A percentile compares a stretch with the other conserved stretches of the same genome.
These are phyloP conservation scores for Trypanosoma lewisi DNA, from an alignment of 208 protist species.

Conservation along the genomic window DNA sequence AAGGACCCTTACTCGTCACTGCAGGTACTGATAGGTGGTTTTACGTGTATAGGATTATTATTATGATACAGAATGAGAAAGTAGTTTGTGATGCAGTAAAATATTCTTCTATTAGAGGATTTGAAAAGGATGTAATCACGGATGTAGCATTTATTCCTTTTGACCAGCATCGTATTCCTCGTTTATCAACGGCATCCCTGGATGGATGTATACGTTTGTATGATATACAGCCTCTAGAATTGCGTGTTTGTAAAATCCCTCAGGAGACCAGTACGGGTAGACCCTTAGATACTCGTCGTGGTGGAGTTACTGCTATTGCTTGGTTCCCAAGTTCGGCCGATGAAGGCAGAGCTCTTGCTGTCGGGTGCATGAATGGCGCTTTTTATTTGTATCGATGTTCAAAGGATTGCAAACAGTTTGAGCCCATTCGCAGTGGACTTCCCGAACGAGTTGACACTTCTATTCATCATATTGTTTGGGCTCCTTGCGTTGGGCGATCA, in stretches of 20 bases:
- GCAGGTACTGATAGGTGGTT: slow-evolving; percentile 83
- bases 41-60: slow-evolving; percentile 80
- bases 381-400: slow-evolving; percentile 76
- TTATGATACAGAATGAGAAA: slow-evolving; percentile 53
- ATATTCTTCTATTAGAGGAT: slow-evolving; percentile 65
- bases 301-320: slow-evolving; percentile 74
- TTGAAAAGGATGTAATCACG: slow-evolving; percentile 88
- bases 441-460: slow-evolving; percentile 39
- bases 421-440: slow-evolving; percentile 22
- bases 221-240: slow-evolving; percentile 76
- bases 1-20: slow-evolving; percentile 79
- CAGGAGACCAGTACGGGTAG: slow-evolving; percentile 40
- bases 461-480: slow-evolving; percentile 76
- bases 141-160: slow-evolving; percentile 87
- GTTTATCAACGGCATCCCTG: slow-evolving; percentile 83
- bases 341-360: slow-evolving; percentile 76
- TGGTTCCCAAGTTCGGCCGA: slow-evolving; percentile 84
- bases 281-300: slow-evolving; percentile 18
- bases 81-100: slow-evolving; percentile 47
- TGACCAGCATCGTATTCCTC: slow-evolving; percentile 70
- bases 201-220: slow-evolving; percentile 87
- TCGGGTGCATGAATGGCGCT: slow-evolving; percentile 72
- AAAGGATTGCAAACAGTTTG: slow-evolving; percentile 62
- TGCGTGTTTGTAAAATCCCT: slow-evolving; percentile 60
- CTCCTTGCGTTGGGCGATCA: slow-evolving; percentile 63